phyloP scores from a whole-genome alignment of 2,329 filamentous ascomycete genomes.

The Botrytis medusae region DNA sequence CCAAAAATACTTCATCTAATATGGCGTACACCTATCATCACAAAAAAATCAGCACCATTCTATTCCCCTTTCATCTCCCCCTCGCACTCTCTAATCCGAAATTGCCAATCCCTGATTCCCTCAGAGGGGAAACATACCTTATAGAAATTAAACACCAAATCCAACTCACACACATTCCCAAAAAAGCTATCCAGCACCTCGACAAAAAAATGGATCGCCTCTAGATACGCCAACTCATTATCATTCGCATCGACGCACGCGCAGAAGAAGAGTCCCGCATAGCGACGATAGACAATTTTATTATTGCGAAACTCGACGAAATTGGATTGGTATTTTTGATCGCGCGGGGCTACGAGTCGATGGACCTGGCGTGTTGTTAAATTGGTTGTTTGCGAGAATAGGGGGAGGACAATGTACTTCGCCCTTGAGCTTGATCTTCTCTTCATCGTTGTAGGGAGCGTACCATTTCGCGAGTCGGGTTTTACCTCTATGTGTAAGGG shows the following conservation, averaged over 20 bases:
- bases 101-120: not conserved
- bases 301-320: constrained; percentile 96
- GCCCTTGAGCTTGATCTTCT: constrained; percentile 98
- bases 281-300: constrained; percentile 96
- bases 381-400: not conserved
- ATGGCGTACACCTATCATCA: constrained; percentile 84
- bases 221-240: constrained; percentile 94
- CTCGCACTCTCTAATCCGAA: not conserved
- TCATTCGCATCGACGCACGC: constrained; percentile 98
- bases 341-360: constrained; percentile 92
- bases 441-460: constrained; percentile 95
- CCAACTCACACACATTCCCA: constrained; percentile 97
- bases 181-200: constrained; percentile 99
- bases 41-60: constrained; percentile 15
- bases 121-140: constrained; percentile 46
- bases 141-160: constrained; percentile 81
- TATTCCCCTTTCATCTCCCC: not conserved
- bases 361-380: constrained; percentile 64
- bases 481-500: constrained; percentile 71
- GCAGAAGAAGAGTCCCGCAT: constrained; percentile 98
- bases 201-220: constrained; percentile 99
- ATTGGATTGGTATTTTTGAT: constrained; percentile 99
- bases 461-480: constrained; percentile 99
- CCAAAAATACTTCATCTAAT: constrained; percentile 95
- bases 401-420: constrained; percentile 58